phyloP scores from a whole-genome alignment of 2,329 filamentous ascomycete genomes.

The Talaromyces sp. region DNA sequence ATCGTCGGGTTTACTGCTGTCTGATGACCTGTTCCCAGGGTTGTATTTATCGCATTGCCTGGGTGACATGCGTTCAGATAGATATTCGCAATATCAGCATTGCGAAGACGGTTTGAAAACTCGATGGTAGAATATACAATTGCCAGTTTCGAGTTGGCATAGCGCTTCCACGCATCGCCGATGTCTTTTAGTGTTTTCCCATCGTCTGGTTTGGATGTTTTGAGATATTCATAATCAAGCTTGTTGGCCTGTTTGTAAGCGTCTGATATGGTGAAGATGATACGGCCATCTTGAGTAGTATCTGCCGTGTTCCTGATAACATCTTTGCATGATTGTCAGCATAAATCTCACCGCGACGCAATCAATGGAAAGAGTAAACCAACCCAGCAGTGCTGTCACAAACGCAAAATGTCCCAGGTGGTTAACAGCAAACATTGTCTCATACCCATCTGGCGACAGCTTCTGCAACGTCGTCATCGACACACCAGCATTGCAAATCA shows the following conservation, averaged over 20 bases:
- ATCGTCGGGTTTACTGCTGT: constrained; percentile 1
- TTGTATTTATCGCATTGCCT: constrained; percentile 6
- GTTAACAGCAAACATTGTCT: constrained; percentile 9
- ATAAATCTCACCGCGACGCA: background rate
- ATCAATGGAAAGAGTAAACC: background rate
- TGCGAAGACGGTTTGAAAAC: background rate
- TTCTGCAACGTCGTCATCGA: constrained; percentile 10
- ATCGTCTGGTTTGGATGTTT: constrained; percentile 4
- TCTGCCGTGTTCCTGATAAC: constrained; percentile 6
- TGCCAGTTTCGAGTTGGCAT: constrained; percentile 6
- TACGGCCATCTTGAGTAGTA: constrained; percentile 5
- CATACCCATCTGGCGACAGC: constrained; percentile 9
- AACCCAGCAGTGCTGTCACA: constrained; percentile 5
- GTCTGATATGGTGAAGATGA: constrained; percentile 7
- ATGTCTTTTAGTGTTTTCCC: constrained; percentile 3
- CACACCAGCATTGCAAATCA: constrained; percentile 10
- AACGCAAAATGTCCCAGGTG: constrained; percentile 10
- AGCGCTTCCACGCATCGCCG: constrained; percentile 3
- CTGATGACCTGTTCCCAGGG: constrained; percentile 4
- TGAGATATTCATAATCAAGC: constrained; percentile 7
- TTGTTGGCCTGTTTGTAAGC: constrained; percentile 4
- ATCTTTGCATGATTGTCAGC: constrained; percentile 2
- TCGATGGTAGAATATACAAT: constrained; percentile 3
- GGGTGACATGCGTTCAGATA: constrained; percentile 9
- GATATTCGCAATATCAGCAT: background rate